Evolutionary conservation across 2,329 filamentous ascomycete species (phyloP), one percentile per base, ranked within the genome.

Genomic region (Talaromyces sp.): DNA sequence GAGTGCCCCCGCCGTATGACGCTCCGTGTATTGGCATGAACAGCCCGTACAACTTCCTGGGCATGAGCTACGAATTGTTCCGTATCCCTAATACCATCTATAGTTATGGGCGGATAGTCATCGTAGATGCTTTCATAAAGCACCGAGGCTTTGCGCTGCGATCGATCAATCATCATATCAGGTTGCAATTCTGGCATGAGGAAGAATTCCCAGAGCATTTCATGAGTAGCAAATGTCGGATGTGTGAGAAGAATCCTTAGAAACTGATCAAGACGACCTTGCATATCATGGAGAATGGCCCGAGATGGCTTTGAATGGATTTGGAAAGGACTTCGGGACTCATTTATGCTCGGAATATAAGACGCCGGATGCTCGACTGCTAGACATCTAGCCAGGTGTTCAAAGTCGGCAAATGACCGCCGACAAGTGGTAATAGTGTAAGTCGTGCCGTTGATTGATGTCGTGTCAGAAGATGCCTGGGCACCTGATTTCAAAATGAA

Each of bases 201-300:
- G 78, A 99, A 97, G 79, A 99, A 99, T 72, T 99, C 95, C 96
- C 95, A 99, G 2, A 99, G 84, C 85, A 98, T 92, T 79, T 99
- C 95, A 73, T 99, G 96, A 0, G 92, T 97, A 0, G 92, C 87
- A 74, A 99, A 97, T 0, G 95, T 98, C 3, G 94, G 90, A 73
- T 99, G 95, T 9, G 87, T 84, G 31, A 99, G 84, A 68, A 99
- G 84, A 19, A 93, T 92, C 69, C 91, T 92, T 70, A 99, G 81
- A 72, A 98, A 97, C 70, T 88, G 90, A 77, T 99, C 92, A 22
- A 97, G 87, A 16, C 90, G 88, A 52, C 92, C 81, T 75, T 99
- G 96, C 60, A 93, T 90, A 71, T 98, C 93, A 68, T 93, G 90
- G 45, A 99, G 81, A 4, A 97, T 86, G 0, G 93, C 88, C 56